phyloP scores from a whole-genome alignment of 2,329 filamentous ascomycete species.

The Hymenoscyphus fructigenus region DNA sequence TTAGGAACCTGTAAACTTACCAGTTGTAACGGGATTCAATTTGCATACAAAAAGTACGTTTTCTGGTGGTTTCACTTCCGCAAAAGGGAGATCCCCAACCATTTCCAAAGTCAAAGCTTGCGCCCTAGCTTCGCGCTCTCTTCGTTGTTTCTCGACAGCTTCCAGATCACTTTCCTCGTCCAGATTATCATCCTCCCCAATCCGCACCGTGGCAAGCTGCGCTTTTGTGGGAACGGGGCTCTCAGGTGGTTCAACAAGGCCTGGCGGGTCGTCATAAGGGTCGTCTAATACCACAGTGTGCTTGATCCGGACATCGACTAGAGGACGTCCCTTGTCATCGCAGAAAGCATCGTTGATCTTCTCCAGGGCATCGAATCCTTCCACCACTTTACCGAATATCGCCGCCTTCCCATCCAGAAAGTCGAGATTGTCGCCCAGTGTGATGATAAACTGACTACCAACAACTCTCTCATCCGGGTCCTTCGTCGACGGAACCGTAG shows the following conservation, averaged over 20 bases:
- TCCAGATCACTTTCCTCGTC: constrained; percentile 76
- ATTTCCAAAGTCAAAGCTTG: constrained; percentile 95
- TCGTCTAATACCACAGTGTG: constrained; percentile 93
- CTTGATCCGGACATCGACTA: constrained; percentile 92
- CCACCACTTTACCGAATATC: constrained; percentile 91
- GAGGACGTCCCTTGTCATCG: constrained; percentile 79
- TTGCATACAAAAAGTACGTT: constrained; percentile 99
- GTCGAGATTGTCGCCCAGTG: constrained; percentile 83
- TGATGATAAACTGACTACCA: constrained; percentile 91
- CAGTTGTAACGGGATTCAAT: constrained; percentile 89
- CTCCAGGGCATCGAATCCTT: constrained; percentile 91
- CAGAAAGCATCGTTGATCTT: constrained; percentile 90
- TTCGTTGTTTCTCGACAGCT: constrained; percentile 71
- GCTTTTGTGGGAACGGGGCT: constrained; percentile 81
- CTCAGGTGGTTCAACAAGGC: constrained; percentile 71
- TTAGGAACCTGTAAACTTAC: constrained; percentile 35
- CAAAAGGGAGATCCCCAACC: constrained; percentile 95
- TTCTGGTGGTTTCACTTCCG: constrained; percentile 94
- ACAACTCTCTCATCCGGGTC: constrained; percentile 82
- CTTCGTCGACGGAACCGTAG: constrained; percentile 73
- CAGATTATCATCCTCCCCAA: constrained; percentile 83
- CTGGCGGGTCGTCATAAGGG: constrained; percentile 79
- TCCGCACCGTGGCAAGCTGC: constrained; percentile 87
- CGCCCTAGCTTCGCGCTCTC: constrained; percentile 87
- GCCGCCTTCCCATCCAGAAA: constrained; percentile 92